phyloP scores from a whole-genome alignment of 108 stramenopile species.

The Stephanodiscus minutulus region DNA sequence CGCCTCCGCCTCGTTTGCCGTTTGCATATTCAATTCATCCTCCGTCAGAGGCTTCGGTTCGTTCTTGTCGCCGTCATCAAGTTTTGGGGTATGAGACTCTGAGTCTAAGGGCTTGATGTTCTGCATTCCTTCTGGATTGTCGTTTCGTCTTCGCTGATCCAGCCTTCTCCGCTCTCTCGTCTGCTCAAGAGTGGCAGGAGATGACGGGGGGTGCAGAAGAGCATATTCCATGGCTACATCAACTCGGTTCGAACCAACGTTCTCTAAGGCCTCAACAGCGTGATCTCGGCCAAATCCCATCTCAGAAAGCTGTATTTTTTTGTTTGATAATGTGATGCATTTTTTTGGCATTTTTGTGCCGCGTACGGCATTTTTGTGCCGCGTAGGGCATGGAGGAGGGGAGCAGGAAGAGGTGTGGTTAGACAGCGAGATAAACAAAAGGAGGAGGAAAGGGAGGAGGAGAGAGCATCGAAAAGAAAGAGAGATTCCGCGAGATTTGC shows the following conservation, averaged over 20 bases:
- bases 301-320: conserved; percentile 71
- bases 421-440: too few species aligned
- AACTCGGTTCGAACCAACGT: conserved; percentile 66
- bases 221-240: conserved; percentile 94
- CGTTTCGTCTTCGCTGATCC: conserved; percentile 17
- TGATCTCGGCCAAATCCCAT: conserved; percentile 93
- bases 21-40: conserved; percentile 43
- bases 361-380: too few species aligned
- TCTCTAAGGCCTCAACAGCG: conserved; percentile 77
- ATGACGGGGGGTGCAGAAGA: conserved; percentile 52
- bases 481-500: too few species aligned
- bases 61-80: conserved; percentile 22
- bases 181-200: conserved; percentile 38
- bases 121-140: not conserved
- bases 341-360: too few species aligned
- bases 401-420: too few species aligned
- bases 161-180: conserved; percentile 36
- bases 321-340: conserved; percentile 48
- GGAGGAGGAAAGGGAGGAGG: too few species aligned
- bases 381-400: too few species aligned
- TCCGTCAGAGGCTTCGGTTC: conserved; percentile 16
- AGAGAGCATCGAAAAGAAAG: too few species aligned
- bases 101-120: not conserved
- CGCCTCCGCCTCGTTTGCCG: conserved; percentile 42
- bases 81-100: not conserved